Base-by-base conservation (phyloP, 202 grass and related monocot genomes). In the Carex arenaria region DNA sequence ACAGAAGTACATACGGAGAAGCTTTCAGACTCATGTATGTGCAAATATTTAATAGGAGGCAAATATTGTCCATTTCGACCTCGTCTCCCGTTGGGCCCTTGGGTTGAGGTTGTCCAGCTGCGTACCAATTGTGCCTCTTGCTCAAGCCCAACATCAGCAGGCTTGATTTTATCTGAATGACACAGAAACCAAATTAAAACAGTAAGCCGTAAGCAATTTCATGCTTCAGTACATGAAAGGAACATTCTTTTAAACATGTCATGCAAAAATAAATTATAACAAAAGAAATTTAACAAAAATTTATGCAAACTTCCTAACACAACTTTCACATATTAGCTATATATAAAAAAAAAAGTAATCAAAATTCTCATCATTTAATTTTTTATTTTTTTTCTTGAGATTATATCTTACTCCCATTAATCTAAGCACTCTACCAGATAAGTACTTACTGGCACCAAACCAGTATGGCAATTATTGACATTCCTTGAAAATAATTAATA, bases 1-100 rank as follows among this genome's bases (percentile, higher is more conserved):
- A 47, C 18, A 79, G 26, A 80, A 81, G 47, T 42, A 69, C 91
- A 51, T 87, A 95, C 95, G 1, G 92, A 98, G 72, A 98, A 98
- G 80, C 82, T 82, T 85, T 90, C 90, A 61, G 92, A 98, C 49
- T 98, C 95, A 47, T 95, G 87, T 83, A 98, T 90, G 79, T 98
- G 92, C 80, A 94, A 82, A 51, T 98, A 98, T 85, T 89, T 86
- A 19, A 98, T 98, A 13, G 92, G 76, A 19, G 92, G 87, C 0
- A 51, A 19, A 0, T 82, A 83, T 63, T 94, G 92, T 54, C 92
- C 92, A 79, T 89, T 86, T 61, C 80, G 86, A 30, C 72, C 83
- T 84, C 47, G 69, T 89, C 84, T 98, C 61, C 87, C 90, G 67
- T 85, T 92, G 73, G 84, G 10, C 10, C 79, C 82, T 42, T 79